Evolutionary conservation across 1,139 yeast genomes (phyloP).

Genomic region (Hansenula sp.): DNA sequence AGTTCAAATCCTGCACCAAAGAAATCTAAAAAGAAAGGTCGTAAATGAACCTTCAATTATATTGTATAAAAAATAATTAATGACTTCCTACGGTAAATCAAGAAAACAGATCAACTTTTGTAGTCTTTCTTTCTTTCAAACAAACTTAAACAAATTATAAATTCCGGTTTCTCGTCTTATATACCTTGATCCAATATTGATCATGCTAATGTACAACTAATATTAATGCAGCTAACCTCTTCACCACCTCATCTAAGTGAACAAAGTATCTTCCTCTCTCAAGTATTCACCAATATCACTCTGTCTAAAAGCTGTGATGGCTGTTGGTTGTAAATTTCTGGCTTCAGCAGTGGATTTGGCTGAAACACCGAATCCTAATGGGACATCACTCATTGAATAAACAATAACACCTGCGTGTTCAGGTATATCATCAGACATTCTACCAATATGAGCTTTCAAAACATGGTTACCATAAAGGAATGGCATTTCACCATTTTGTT

Average conservation of each 20-base stretch:
- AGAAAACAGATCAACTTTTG: too few relatives aligned
- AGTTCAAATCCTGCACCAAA: conserved; percentile 6
- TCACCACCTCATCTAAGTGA: conserved; percentile 61
- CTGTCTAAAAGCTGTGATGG: conserved; percentile 93
- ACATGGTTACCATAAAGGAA: conserved; percentile 95
- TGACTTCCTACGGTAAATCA: conserved; percentile 2
- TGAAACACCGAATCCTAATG: conserved; percentile 93
- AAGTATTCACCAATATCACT: conserved; percentile 97
- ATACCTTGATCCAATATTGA: too few relatives aligned
- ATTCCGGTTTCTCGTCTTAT: too few relatives aligned
- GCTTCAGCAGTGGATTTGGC: conserved; percentile 92
- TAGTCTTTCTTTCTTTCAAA: too few relatives aligned
- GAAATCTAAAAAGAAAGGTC: conserved; percentile 28
- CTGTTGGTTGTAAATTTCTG: conserved; percentile 86
- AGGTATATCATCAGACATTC: conserved; percentile 96
- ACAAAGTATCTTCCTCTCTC: conserved; percentile 96
- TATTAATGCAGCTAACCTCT: background rate
- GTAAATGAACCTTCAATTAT: conserved; percentile 19
- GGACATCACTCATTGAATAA: conserved; percentile 87
- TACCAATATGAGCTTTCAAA: conserved; percentile 92
- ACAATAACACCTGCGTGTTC: conserved; percentile 96
- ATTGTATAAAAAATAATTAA: background rate
- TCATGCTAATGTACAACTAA: conserved; percentile 1
- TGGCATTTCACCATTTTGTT: conserved; percentile 98
- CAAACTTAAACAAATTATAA: too few relatives aligned